Percentiles rank a stretch among this genome's conserved stretches.
Conservation (phyloP, 345 rosid genomes). For the Pelargonium nanum region DNA sequence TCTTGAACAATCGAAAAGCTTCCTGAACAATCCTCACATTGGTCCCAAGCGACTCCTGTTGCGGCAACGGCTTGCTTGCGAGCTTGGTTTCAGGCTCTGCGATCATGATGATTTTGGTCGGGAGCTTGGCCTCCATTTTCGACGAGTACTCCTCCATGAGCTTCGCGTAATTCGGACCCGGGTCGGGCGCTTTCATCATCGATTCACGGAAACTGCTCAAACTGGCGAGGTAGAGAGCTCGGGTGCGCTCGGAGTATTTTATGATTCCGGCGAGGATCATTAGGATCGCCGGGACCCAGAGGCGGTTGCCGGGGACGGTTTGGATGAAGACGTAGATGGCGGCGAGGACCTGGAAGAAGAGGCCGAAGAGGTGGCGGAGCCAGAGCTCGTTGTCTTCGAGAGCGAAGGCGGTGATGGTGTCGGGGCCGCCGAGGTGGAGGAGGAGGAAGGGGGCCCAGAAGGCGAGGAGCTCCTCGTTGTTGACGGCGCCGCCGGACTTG, state of each 20-base stretch:
- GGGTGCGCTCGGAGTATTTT: slow-evolving; percentile 16
- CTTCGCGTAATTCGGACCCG: slow-evolving; percentile 7
- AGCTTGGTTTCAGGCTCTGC: background rate
- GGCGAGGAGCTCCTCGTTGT: slow-evolving; percentile 30
- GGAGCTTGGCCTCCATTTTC: background rate
- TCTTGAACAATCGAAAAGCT: background rate
- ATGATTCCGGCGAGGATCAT: slow-evolving; percentile 15
- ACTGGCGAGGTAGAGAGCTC: slow-evolving; percentile 12
- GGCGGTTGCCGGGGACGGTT: background rate
- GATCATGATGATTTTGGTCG: background rate
- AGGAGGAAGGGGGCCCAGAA: slow-evolving; percentile 70
- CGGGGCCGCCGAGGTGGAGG: slow-evolving; percentile 60
- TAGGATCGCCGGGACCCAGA: slow-evolving; percentile 2
- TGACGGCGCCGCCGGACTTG: background rate
- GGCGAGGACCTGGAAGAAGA: slow-evolving; percentile 31
- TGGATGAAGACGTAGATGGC: slow-evolving; percentile 22
- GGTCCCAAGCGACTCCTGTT: background rate
- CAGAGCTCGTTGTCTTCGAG: slow-evolving; percentile 65
- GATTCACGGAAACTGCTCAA: slow-evolving; percentile 5
- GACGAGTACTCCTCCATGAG: slow-evolving; percentile 6
- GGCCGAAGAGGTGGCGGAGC: slow-evolving; percentile 45
- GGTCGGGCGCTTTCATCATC: slow-evolving; percentile 1
- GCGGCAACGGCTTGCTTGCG: background rate
- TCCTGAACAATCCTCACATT: background rate
- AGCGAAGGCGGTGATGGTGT: slow-evolving; percentile 53